phyloP scores from a whole-genome alignment of 2,329 filamentous ascomycete species.

The Penicillium sp. region DNA sequence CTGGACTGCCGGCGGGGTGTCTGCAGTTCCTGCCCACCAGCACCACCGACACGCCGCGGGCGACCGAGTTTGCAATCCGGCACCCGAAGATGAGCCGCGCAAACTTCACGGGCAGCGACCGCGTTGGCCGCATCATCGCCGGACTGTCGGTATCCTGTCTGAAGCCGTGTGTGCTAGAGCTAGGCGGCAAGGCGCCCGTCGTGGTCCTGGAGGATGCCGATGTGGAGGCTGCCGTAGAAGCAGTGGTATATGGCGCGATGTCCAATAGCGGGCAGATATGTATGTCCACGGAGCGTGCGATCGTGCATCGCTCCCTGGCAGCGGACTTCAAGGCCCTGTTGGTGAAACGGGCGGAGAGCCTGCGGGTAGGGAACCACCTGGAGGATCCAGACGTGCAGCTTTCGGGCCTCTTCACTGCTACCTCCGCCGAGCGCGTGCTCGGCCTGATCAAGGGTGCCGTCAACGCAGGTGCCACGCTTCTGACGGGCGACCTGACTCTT shows the following conservation, averaged over 20 bases:
- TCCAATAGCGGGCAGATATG: conserved; percentile 13
- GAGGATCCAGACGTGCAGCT: conserved; percentile 13
- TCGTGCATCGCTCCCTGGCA: conserved; percentile 8
- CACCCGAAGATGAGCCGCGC: conserved; percentile 12
- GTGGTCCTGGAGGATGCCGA: conserved; percentile 15
- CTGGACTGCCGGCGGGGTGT: conserved; percentile 13
- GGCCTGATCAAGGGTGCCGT: conserved; percentile 3
- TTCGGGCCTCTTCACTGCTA: conserved; percentile 9
- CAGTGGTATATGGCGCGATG: conserved; percentile 9
- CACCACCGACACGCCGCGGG: conserved; percentile 1
- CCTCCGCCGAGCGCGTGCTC: conserved; percentile 10
- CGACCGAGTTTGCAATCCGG: conserved; percentile 9
- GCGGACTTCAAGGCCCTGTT: conserved; percentile 7
- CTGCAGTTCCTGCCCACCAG: conserved; percentile 7
- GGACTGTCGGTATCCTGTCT: conserved; percentile 9
- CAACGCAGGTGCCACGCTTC: conserved; percentile 6
- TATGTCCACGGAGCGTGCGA: conserved; percentile 14
- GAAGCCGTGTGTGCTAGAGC: conserved; percentile 14
- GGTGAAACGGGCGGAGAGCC: background rate
- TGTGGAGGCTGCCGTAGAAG: conserved; percentile 11
- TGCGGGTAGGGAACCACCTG: conserved; percentile 13
- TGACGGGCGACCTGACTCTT: conserved; percentile 4
- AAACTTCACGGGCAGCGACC: conserved; percentile 14
- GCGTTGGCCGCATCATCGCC: conserved; percentile 13
- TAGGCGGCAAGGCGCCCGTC: conserved; percentile 14